Evolutionary conservation across 2,329 filamentous ascomycete species (phyloP), one percentile per base, ranked within the genome.

Genomic region (Pleurostoma richardsiae): DNA sequence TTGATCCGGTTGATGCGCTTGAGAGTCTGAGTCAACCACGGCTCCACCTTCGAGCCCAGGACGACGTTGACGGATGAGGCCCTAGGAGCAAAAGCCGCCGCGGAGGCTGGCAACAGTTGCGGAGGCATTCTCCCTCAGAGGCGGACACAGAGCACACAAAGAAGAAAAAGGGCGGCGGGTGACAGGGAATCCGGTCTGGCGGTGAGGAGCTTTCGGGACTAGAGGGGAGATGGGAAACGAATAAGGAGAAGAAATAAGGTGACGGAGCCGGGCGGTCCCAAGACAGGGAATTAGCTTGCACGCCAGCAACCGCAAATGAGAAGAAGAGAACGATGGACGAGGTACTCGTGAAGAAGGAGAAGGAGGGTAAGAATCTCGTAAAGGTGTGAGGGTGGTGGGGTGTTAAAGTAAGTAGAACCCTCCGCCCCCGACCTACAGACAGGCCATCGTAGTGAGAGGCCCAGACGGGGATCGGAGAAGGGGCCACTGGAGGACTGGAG

Each of bases 1-100:
- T 97, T 99, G 60, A 96, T 84, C 57, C 88, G 83, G 78, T 96
- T 97, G 73, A 96, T 90, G 67, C 94, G 85, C 80, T 97, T 97
- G 61, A 99, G 78, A 8, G 91, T 96, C 64, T 91, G 88, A 33
- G 94, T 99, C 69, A 97, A 80, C 94, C 94, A 99, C 50, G 90
- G 88, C 73, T 96, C 91, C 61, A 95, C 83, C 74, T 94, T 95
- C 65, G 86, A 86, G 62, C 85, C 88, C 60, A 99, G 77, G 50
- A 99, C 94, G 57, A 99, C 89, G 66, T 95, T 97, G 68, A 95
- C 92, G 29, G 89, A 90, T 42, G 90, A 90, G 49, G 82, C 80
- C 62, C 94, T 83, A 58, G 92, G 92, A 59, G 92, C 92, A 75
- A 97, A 99, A 62, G 94, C 92, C 52, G 91, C 90, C 56, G 94